phyloP scores from a whole-genome alignment of 164 flowering plant species.

The Tetrastigma voinierianum region DNA sequence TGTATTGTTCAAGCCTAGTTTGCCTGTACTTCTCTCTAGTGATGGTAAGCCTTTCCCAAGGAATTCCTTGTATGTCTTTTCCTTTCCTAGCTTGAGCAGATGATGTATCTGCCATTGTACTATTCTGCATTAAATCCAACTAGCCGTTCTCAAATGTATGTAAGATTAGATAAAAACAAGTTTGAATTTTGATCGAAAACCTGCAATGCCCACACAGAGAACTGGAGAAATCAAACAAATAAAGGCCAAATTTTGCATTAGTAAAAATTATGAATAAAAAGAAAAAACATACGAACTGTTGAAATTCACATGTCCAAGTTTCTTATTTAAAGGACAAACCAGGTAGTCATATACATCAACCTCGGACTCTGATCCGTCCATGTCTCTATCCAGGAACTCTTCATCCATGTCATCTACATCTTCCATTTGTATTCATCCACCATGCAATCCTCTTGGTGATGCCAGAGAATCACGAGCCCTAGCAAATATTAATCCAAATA shows the following conservation, averaged over 20 bases:
- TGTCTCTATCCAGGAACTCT: conserved; percentile 26
- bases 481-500: too few relatives aligned
- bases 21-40: conserved; percentile 74
- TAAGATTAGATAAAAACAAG: too few relatives aligned
- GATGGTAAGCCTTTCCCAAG: conserved; percentile 79
- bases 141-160: too few relatives aligned
- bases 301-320: too few relatives aligned
- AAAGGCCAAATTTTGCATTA: background rate
- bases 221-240: background rate
- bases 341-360: conserved; percentile 26
- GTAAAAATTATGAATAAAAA: too few relatives aligned
- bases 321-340: conserved; percentile 15
- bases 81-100: conserved; percentile 80
- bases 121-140: conserved; percentile 32
- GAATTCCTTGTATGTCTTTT: conserved; percentile 85
- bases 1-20: conserved; percentile 80
- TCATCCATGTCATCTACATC: conserved; percentile 27
- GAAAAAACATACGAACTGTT: too few relatives aligned
- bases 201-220: background rate
- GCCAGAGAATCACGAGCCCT: too few relatives aligned
- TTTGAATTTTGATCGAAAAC: too few relatives aligned
- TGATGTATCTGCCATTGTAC: conserved; percentile 59
- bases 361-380: conserved; percentile 31
- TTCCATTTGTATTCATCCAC: conserved; percentile 40
- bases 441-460: conserved; percentile 23